A percentile compares a stretch with the other conserved stretches of the same genome.
Conservation (phyloP, 805 yeast genomes). For the Teunomyces aglyptinius region DNA sequence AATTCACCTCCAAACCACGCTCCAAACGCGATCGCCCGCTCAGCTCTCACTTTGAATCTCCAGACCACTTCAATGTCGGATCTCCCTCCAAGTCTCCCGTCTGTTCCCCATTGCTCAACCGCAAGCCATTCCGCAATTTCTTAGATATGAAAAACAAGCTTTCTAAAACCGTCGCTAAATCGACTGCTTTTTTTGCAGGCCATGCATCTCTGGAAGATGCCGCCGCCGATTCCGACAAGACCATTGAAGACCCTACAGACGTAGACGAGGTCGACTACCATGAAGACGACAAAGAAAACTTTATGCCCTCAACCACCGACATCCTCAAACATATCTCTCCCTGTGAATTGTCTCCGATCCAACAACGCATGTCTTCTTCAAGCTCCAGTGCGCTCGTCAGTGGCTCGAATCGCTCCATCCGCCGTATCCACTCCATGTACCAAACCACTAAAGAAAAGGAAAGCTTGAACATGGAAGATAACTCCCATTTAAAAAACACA, state of each 20-base stretch:
- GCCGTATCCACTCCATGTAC: slow-evolving; percentile 71
- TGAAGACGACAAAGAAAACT: slow-evolving; percentile 6
- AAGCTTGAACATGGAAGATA: slow-evolving; percentile 23
- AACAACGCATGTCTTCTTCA: neutral
- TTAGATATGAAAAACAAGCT: slow-evolving; percentile 19
- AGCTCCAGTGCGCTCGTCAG: neutral
- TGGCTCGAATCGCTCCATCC: slow-evolving; percentile 28
- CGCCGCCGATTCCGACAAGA: slow-evolving; percentile 2
- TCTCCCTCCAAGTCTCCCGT: neutral
- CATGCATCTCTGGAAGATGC: slow-evolving; percentile 4
- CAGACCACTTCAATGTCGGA: slow-evolving; percentile 18
- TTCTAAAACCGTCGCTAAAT: slow-evolving; percentile 11
- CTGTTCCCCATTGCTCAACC: slow-evolving; percentile 18
- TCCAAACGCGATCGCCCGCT: slow-evolving; percentile 27
- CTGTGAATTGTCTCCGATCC: slow-evolving; percentile 5
- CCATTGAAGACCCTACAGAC: slow-evolving; percentile 5
- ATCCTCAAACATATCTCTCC: slow-evolving; percentile 8
- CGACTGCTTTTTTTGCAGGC: neutral
- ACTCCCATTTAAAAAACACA: slow-evolving; percentile 31
- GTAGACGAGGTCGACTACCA: slow-evolving; percentile 11
- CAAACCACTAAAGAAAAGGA: slow-evolving; percentile 43
- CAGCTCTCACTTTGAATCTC: slow-evolving; percentile 39
- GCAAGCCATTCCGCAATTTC: slow-evolving; percentile 29
- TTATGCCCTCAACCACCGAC: slow-evolving; percentile 10
- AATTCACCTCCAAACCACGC: slow-evolving; percentile 9